Evolutionary conservation across 495 filamentous ascomycete genomes (phyloP), one percentile per base, ranked within the genome.

Genomic region (Friedmanniomyces simplex): DNA sequence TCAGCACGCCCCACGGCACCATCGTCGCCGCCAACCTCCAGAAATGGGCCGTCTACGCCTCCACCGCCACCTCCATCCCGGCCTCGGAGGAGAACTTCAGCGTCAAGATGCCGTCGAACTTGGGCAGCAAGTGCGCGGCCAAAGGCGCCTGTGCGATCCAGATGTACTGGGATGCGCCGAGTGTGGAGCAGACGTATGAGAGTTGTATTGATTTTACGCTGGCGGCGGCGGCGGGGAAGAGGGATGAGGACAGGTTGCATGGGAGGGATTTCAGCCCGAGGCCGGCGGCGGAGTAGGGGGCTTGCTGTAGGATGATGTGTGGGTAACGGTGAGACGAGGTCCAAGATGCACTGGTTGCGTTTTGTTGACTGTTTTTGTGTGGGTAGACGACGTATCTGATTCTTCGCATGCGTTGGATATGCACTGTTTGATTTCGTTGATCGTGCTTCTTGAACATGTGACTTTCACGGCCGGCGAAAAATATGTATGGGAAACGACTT

Each of bases 131-230:
- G 71, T 89, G 85, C 63, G 66, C 72, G 16, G 72, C 69, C 46
- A 76, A 79, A 13, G 86, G 86, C 57, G 76, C 71, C 59, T 87
- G 84, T 71, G 83, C 83, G 24, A 72, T 88, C 26, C 83, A 88
- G 67, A 82, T 79, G 77, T 84, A 72, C 69, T 89, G 84, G 84
- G 82, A 81, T 62, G 83, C 83, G 52, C 53, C 76, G 41, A 77
- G 75, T 8, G 79, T 82, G 34, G 76, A 79, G 47, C 85, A 89
- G 75, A 86, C 84, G 26, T 88, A 88, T 61, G 82, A 88, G 76
- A 77, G 78, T 42, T 87, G 84, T 66, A 66, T 87, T 61, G 85
- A 89, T 67, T 87, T 89, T 68, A 80, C 78, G 41, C 66, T 84
- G 41, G 53, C 60, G 32, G 67, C 62, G 50, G 60, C 63, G 3